Evolutionary conservation across 768 basidiomycete species (phyloP).

Genomic region (Lentinus tigrinus): DNA sequence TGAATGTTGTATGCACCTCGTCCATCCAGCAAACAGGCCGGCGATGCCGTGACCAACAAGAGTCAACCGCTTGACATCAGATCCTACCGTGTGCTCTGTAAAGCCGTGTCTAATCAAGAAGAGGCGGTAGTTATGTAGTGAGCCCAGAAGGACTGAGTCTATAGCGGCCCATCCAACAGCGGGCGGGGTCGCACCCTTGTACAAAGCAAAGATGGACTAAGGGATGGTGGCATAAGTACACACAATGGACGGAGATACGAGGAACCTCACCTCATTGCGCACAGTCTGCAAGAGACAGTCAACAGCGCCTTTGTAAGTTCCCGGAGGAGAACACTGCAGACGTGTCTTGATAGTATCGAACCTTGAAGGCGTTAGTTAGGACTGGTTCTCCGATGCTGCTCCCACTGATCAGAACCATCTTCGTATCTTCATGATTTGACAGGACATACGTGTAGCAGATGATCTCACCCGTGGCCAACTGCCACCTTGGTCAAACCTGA

Average conservation of each 20-base stretch:
- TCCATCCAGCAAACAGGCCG: slow-evolving; percentile 67
- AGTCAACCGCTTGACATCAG: slow-evolving; percentile 51
- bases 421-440: not conserved
- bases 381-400: not conserved
- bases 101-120: slow-evolving; percentile 51
- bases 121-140: slow-evolving; percentile 71
- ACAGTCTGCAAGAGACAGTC: slow-evolving; percentile 59
- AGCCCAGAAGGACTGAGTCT: slow-evolving; percentile 68
- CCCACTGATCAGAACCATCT: not conserved
- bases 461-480: slow-evolving; percentile 58
- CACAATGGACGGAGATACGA: not conserved
- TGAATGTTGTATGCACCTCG: slow-evolving; percentile 56
- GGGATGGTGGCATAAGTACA: not conserved
- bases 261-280: slow-evolving; percentile 50
- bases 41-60: slow-evolving; percentile 64
- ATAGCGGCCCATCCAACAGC: slow-evolving; percentile 73
- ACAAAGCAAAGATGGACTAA: slow-evolving; percentile 66
- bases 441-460: not conserved
- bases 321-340: slow-evolving; percentile 65
- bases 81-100: slow-evolving; percentile 49
- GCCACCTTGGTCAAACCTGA: slow-evolving; percentile 17
- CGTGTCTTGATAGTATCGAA: slow-evolving; percentile 77
- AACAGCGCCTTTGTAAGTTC: slow-evolving; percentile 59
- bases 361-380: slow-evolving; percentile 29
- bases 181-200: slow-evolving; percentile 74